Conservation (phyloP, 169 alveolate genomes). For the Theileria orientalis region DNA sequence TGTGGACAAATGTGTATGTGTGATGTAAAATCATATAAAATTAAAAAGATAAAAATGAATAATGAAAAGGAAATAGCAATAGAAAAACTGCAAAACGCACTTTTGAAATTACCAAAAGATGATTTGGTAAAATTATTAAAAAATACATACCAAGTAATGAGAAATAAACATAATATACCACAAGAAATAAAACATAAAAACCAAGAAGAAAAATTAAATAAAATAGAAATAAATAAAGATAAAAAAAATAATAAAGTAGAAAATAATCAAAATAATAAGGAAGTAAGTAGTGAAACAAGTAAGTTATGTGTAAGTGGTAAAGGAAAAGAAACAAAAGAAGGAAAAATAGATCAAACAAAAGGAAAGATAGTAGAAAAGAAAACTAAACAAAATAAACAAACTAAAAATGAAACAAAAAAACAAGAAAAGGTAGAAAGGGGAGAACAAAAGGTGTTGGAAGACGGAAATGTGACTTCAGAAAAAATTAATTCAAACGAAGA, state of each 20-base stretch:
- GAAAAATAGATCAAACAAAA: too few species aligned
- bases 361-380: too few species aligned
- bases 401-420: too few species aligned
- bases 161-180: constrained; percentile 59
- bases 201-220: background rate
- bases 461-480: too few species aligned
- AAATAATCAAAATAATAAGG: background rate
- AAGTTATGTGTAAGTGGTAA: too few species aligned
- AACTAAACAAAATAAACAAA: too few species aligned
- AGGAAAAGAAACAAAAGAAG: too few species aligned
- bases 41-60: constrained; percentile 1
- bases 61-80: constrained; percentile 54
- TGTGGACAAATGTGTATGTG: constrained; percentile 20
- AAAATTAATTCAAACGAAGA: too few species aligned
- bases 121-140: constrained; percentile 56
- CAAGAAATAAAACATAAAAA: constrained; percentile 1
- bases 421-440: too few species aligned
- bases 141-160: constrained; percentile 67
- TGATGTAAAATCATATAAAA: background rate
- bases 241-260: background rate
- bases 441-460: too few species aligned
- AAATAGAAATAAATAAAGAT: background rate
- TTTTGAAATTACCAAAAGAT: constrained; percentile 52
- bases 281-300: background rate
- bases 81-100: constrained; percentile 50